Evolutionary conservation across 108 stramenopile species (phyloP).

Genomic region (Cyclotella sp.): DNA sequence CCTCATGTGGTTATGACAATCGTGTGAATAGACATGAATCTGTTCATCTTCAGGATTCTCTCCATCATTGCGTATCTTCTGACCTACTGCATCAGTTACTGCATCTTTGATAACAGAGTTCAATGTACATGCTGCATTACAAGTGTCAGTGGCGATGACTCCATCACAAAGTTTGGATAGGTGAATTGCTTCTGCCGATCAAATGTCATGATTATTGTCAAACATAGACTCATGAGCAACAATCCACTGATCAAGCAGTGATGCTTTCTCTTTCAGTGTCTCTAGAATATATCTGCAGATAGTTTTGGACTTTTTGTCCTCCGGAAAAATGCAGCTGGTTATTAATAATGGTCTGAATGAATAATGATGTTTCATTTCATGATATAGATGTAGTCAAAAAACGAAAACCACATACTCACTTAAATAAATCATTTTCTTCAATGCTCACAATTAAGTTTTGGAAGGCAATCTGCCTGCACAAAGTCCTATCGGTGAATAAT

Average conservation of each 20-base stretch:
- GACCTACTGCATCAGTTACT: no score
- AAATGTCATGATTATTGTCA: conserved; percentile 5
- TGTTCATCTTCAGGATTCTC: no score
- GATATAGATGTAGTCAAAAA: not conserved
- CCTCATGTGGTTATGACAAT: no score
- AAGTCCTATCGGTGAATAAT: conserved; percentile 11
- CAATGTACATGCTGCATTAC: no score
- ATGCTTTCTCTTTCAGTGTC: conserved; percentile 12
- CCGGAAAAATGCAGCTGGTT: conserved; percentile 5
- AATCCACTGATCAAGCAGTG: conserved; percentile 5
- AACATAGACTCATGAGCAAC: conserved; percentile 1
- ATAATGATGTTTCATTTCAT: not conserved
- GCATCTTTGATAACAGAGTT: no score
- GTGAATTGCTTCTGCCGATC: not conserved
- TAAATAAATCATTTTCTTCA: conserved; percentile 10
- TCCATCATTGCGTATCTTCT: no score
- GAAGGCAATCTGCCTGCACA: conserved; percentile 5
- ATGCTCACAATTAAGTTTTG: conserved; percentile 17
- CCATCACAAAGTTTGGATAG: not conserved
- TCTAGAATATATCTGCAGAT: not conserved
- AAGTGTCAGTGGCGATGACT: no score
- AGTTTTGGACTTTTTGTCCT: conserved; percentile 17
- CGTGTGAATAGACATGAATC: no score
- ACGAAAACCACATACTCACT: not conserved
- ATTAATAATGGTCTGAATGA: conserved; percentile 7